Conservation (phyloP, 495 filamentous ascomycete genomes). For the Xylaria palmicola region DNA sequence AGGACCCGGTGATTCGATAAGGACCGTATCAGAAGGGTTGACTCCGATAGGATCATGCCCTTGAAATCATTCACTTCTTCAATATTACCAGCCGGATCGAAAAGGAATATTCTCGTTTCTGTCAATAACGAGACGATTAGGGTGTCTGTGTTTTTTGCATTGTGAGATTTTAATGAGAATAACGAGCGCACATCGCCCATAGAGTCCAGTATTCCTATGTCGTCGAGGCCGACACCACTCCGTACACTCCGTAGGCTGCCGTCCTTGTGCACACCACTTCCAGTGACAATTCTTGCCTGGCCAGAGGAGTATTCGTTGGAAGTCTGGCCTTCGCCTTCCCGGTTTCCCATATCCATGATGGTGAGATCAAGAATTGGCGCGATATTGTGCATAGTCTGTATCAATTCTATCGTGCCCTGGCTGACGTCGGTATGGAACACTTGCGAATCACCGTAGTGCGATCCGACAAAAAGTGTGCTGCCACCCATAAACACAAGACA, state of each 20-base stretch:
- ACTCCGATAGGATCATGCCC: conserved; percentile 66
- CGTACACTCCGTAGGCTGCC: conserved; percentile 85
- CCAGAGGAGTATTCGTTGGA: conserved; percentile 89
- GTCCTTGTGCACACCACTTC: conserved; percentile 82
- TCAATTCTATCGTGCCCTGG: conserved; percentile 50
- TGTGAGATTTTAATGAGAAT: conserved; percentile 52
- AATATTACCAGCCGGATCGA: conserved; percentile 71
- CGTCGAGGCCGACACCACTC: conserved; percentile 91
- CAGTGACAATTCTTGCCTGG: conserved; percentile 90
- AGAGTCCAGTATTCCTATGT: conserved; percentile 72
- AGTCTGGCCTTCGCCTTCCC: conserved; percentile 67
- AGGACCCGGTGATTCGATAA: conserved; percentile 62
- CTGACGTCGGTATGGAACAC: conserved; percentile 60
- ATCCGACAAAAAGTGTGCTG: conserved; percentile 78
- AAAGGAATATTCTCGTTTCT: conserved; percentile 81
- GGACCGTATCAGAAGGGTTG: conserved; percentile 70
- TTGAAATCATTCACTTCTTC: conserved; percentile 78
- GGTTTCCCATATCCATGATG: conserved; percentile 90
- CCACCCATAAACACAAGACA: conserved; percentile 76
- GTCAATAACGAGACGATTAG: conserved; percentile 78
- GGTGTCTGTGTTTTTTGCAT: conserved; percentile 55
- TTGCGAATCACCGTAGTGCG: conserved; percentile 90
- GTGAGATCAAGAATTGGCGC: conserved; percentile 91
- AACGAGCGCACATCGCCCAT: conserved; percentile 73
- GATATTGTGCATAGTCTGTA: conserved; percentile 81